A percentile compares a stretch with the other conserved stretches of the same genome.
phyloP scores from a whole-genome alignment of 805 yeast genomes.

The Saccharomycopsis babjevae region DNA sequence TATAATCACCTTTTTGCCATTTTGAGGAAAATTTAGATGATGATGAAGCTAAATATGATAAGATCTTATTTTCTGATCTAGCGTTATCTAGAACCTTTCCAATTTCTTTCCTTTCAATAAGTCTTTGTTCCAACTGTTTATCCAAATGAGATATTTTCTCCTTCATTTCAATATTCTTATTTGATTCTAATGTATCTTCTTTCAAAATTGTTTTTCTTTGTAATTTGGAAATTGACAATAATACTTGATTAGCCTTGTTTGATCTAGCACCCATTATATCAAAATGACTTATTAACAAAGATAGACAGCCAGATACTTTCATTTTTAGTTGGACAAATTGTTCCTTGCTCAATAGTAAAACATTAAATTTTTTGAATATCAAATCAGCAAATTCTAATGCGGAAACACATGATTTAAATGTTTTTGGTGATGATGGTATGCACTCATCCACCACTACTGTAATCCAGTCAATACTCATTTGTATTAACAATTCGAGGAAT shows the following conservation, averaged over 20 bases:
- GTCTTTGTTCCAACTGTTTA: slow-evolving; percentile 37
- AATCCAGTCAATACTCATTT: slow-evolving; percentile 81
- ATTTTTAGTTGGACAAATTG: slow-evolving; percentile 63
- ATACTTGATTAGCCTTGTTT: slow-evolving; percentile 36
- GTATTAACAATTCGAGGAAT: slow-evolving; percentile 36
- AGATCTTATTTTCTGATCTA: slow-evolving; percentile 77
- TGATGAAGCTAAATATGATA: slow-evolving; percentile 78
- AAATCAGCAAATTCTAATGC: slow-evolving; percentile 96
- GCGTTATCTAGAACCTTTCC: slow-evolving; percentile 87
- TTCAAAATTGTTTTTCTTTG: slow-evolving; percentile 12
- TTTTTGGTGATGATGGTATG: slow-evolving; percentile 79
- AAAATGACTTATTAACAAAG: slow-evolving; percentile 85
- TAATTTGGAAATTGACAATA: slow-evolving; percentile 12
- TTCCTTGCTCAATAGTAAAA: slow-evolving; percentile 65
- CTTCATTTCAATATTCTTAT: slow-evolving; percentile 31
- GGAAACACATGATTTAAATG: slow-evolving; percentile 92
- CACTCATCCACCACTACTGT: slow-evolving; percentile 91
- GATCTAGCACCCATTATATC: slow-evolving; percentile 98
- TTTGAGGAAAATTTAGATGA: slow-evolving; percentile 83
- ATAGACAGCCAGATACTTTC: slow-evolving; percentile 91
- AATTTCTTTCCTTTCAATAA: slow-evolving; percentile 48
- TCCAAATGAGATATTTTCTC: slow-evolving; percentile 35
- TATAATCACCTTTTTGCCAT: slow-evolving; percentile 92
- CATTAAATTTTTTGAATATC: slow-evolving; percentile 83
- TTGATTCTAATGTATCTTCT: slow-evolving; percentile 8